Percentiles rank a stretch among this genome's conserved stretches.
These are phyloP conservation scores for Hyphopichia pseudoburtonii DNA, from an alignment of 1,139 yeast species.

Conservation along the genomic window DNA sequence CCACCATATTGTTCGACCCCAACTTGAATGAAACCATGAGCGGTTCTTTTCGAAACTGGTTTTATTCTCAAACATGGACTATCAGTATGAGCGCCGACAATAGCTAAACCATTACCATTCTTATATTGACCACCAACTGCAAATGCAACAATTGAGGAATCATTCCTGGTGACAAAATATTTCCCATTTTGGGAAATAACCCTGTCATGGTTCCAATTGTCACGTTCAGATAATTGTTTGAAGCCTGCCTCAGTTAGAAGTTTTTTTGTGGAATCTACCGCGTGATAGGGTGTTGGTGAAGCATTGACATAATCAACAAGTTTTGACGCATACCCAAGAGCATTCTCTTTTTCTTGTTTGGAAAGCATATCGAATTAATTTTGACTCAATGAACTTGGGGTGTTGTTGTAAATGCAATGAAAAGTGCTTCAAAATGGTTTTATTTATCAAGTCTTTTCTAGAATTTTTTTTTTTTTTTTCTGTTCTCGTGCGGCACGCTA, in stretches of 20 bases:
- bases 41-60: conserved; percentile 74
- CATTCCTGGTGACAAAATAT: conserved; percentile 83
- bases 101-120: conserved; percentile 83
- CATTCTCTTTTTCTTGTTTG: conserved; percentile 2
- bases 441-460: too few species aligned
- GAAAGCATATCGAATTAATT: too few species aligned
- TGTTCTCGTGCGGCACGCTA: too few species aligned
- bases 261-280: conserved; percentile 64
- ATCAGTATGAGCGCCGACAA: conserved; percentile 94
- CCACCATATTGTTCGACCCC: conserved; percentile 98
- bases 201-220: conserved; percentile 55
- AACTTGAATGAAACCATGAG: conserved; percentile 81
- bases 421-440: too few species aligned
- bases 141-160: conserved; percentile 85
- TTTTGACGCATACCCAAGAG: conserved; percentile 47
- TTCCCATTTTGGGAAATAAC: conserved; percentile 55
- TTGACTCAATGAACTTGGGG: too few species aligned
- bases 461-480: too few species aligned
- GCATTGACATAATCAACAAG: conserved; percentile 77
- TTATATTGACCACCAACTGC: conserved; percentile 61
- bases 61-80: conserved; percentile 90
- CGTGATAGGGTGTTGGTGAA: conserved; percentile 96
- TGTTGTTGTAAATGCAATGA: too few species aligned
- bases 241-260: conserved; percentile 64
- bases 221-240: conserved; percentile 68